Evolutionary conservation across 495 filamentous ascomycete species (phyloP), one percentile per base, ranked within the genome.

Genomic region (Aspergillus sparsus): DNA sequence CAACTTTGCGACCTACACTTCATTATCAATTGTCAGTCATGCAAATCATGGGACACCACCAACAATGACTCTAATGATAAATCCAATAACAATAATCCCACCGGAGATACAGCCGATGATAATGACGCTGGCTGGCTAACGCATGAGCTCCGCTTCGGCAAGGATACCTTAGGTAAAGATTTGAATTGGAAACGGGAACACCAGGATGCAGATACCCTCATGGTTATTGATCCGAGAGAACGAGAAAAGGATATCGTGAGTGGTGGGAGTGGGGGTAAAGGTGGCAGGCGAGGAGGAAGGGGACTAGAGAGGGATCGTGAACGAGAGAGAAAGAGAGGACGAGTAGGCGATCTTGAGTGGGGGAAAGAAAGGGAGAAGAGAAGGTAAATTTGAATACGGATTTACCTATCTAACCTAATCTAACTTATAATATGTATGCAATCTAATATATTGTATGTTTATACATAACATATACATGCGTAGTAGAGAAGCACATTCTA

Each of bases 151-250:
- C 91, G 77, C 11, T 98, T 97, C 75, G 87, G 87, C 15, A 93
- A 92, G 61, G 95, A 98, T 69, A 87, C 87, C 57, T 72, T 96
- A 3, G 94, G 95, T 36, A 98, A 98, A 68, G 92, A 97, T 71
- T 71, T 97, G 55, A 90, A 84, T 37, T 97, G 92, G 82, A 91
- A 93, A 72, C 86, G 87, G 74, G 88, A 90, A 68, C 90, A 93
- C 50, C 89, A 91, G 62, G 89, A 91, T 51, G 88, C 90, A 60
- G 89, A 94, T 64, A 92, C 96, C 66, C 74, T 98, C 49, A 88
- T 96, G 59, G 92, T 98, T 2, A 96, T 98, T 74, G 95, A 98
- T 76, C 95, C 95, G 1, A 77, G 90, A 54, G 92, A 93, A 75
- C 93, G 89, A 65, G 87, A 89, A 54, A 85, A 83, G 72, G 88